Base-by-base conservation (phyloP, 1,284 basidiomycete species). In the Amylostereum areolatum region DNA sequence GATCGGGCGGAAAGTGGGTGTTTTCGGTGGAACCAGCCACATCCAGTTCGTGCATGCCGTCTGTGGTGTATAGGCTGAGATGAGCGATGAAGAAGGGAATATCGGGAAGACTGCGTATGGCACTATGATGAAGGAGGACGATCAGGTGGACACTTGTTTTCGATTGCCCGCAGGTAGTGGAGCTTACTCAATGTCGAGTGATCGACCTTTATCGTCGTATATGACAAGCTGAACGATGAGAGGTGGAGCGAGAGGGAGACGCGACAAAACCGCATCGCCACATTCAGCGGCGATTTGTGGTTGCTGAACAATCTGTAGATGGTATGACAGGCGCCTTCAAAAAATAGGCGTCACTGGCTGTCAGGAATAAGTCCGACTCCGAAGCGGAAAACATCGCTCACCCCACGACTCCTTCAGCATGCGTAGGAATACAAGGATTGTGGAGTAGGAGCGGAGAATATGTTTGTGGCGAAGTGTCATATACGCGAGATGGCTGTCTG, bases 201-300 rank as follows among this genome's bases (percentile, higher is more conserved):
- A 70, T 59, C 80, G 80, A 28, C 80, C 82, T 61, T 81, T 75
- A 53, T 78, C 68, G 69, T 91, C 87, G 61, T 80, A 75, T 55
- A 91, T 80, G 45, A 80, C 82, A 47, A 94, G 75, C 58, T 84
- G 85, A 27, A 86, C 85, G 52, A 94, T 80, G 36, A 89, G 73
- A 8, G 91, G 85, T 40, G 92, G 91, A 11, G 85, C 80, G 47
- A 94, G 70, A 4, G 91, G 89, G 40, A 94, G 68, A 45, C 91
- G 83, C 48, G 89, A 92, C 47, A 94, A 74, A 46, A 76, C 81
- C 24, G 79, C 77, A 44, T 76, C 69, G 40, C 85, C 83, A 68
- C 91, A 92, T 62, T 90, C 89, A 43, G 91, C 87, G 35, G 87
- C 83, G 52, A 77, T 75, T 55, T 79, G 72, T 24, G 91, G 91